phyloP scores from a whole-genome alignment of 176 grass and related monocot genomes.

The Sorghum bicolor region DNA sequence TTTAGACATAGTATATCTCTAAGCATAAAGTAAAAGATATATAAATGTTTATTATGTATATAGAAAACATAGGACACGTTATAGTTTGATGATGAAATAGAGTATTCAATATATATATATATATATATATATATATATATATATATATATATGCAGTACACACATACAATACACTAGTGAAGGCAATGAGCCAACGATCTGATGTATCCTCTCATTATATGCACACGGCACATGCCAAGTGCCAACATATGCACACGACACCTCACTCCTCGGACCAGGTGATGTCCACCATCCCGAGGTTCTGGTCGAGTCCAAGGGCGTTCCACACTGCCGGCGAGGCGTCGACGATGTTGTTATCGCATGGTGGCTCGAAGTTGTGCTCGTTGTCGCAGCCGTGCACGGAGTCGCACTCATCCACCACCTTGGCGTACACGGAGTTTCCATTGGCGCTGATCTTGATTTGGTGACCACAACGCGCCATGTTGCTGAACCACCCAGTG shows the following conservation, averaged over 20 bases:
- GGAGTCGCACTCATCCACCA: conserved; percentile 74
- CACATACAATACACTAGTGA: background rate
- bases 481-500: conserved; percentile 41
- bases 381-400: conserved; percentile 43
- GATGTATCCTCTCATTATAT: background rate
- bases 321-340: conserved; percentile 53
- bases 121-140: too few relatives aligned
- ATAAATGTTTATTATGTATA: too few relatives aligned
- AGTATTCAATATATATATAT: too few relatives aligned
- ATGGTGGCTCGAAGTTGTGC: conserved; percentile 47
- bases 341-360: conserved; percentile 40
- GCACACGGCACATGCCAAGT: too few relatives aligned
- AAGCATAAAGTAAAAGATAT: too few relatives aligned
- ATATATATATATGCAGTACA: too few relatives aligned
- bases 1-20: too few relatives aligned
- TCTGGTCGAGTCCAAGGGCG: conserved; percentile 32
- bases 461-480: conserved; percentile 26
- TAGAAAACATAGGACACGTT: too few relatives aligned
- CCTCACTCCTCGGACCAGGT: conserved; percentile 35
- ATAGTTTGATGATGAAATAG: too few relatives aligned
- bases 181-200: background rate
- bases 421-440: conserved; percentile 39
- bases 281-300: conserved; percentile 3
- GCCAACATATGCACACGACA: too few relatives aligned
- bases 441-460: conserved; percentile 43